Conservation (phyloP, 495 filamentous ascomycete genomes). For the Lentithecium fluviatile region DNA sequence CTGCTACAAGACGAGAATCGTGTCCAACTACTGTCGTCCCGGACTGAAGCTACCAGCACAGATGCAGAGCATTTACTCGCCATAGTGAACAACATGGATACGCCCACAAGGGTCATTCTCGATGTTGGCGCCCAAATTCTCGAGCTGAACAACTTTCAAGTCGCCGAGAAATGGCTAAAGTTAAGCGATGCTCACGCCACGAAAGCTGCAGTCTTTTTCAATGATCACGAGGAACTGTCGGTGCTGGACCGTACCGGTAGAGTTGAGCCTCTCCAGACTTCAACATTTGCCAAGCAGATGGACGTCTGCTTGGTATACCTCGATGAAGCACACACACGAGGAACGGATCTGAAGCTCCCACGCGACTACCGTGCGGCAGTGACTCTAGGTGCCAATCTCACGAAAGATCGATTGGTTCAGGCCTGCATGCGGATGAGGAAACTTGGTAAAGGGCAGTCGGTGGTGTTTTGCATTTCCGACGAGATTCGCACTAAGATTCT, state of each 20-base stretch:
- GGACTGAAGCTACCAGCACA: not conserved
- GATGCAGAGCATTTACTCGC: constrained; percentile 49
- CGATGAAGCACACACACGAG: constrained; percentile 74
- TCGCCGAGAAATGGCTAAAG: constrained; percentile 54
- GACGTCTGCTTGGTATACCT: constrained; percentile 67
- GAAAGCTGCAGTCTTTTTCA: constrained; percentile 52
- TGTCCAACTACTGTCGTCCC: not conserved
- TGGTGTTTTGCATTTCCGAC: constrained; percentile 47
- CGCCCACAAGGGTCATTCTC: constrained; percentile 58
- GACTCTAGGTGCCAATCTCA: constrained; percentile 64
- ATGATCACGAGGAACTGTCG: constrained; percentile 47
- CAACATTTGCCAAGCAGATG: constrained; percentile 60
- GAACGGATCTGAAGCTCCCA: constrained; percentile 70
- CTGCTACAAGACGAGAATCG: constrained; percentile 58
- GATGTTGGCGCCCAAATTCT: constrained; percentile 75
- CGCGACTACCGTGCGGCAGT: constrained; percentile 60
- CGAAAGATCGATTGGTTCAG: constrained; percentile 74
- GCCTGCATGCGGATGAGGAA: constrained; percentile 51
- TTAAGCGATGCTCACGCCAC: constrained; percentile 18
- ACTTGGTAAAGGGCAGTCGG: constrained; percentile 40
- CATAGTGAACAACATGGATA: constrained; percentile 44
- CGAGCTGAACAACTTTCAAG: constrained; percentile 57
- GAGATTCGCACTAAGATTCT: constrained; percentile 50
- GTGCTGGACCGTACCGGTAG: constrained; percentile 51
- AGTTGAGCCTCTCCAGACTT: constrained; percentile 54